phyloP scores from a whole-genome alignment of 108 stramenopile genomes.

The Cyclotella sp. region DNA sequence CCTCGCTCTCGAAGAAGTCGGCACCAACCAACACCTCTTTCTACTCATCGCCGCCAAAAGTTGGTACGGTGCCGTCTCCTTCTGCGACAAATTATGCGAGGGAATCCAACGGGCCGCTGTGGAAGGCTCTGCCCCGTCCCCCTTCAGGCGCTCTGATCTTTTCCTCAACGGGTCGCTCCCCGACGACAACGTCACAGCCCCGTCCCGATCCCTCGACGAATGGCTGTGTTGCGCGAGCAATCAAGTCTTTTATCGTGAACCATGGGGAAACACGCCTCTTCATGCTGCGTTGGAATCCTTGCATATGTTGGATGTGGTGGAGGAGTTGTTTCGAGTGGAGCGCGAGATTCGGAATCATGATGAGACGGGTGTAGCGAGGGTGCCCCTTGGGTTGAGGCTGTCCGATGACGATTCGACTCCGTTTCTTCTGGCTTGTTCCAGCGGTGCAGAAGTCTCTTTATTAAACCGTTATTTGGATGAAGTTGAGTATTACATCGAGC shows the following conservation, averaged over 20 bases:
- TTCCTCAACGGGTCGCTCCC: too few species aligned
- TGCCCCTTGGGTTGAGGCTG: conserved; percentile 25
- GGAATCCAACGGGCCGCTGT: conserved; percentile 12
- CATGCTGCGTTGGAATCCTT: conserved; percentile 34
- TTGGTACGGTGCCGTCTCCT: conserved; percentile 33
- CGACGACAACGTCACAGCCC: too few species aligned
- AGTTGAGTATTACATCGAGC: conserved; percentile 39
- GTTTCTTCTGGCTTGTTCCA: conserved; percentile 45
- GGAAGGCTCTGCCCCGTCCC: too few species aligned
- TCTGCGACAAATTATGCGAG: conserved; percentile 16
- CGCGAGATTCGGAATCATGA: conserved; percentile 18
- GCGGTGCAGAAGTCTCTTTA: conserved; percentile 21
- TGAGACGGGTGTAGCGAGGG: neutral
- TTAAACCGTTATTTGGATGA: conserved; percentile 39
- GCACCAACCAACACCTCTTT: conserved; percentile 49
- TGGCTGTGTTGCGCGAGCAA: conserved; percentile 4
- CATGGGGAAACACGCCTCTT: conserved; percentile 47
- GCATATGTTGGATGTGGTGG: conserved; percentile 23
- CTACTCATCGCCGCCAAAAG: conserved; percentile 37
- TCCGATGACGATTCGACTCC: conserved; percentile 37
- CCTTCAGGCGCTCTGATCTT: too few species aligned
- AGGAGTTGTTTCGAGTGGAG: conserved; percentile 30
- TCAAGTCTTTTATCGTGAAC: conserved; percentile 34
- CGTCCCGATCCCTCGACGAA: neutral
- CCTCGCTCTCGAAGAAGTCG: too few species aligned